Conservation (phyloP, 345 rosid genomes). For the Lepidium didymum region DNA sequence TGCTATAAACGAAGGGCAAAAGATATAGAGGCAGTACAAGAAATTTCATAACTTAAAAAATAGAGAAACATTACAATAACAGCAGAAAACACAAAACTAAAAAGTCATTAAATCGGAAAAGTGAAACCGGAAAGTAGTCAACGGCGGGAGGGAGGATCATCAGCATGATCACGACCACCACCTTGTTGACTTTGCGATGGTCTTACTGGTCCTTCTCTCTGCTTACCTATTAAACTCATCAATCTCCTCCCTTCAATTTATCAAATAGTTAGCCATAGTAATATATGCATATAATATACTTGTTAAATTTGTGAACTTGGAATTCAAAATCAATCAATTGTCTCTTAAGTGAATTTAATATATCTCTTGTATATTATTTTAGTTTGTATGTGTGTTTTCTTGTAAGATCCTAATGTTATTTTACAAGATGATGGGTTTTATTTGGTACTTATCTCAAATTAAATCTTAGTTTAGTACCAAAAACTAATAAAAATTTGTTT, state of each 20-base stretch:
- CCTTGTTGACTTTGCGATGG: background rate
- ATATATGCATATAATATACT: background rate
- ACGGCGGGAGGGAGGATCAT: background rate
- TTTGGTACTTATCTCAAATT: too few species aligned
- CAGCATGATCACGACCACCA: background rate
- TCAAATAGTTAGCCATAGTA: background rate
- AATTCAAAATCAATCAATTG: background rate
- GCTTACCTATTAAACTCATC: background rate
- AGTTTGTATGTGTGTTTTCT: background rate
- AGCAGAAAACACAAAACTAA: background rate
- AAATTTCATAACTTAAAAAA: background rate
- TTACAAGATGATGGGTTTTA: too few species aligned
- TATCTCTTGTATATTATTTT: too few species aligned
- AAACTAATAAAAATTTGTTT: too few species aligned
- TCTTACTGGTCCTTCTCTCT: background rate
- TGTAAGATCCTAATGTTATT: too few species aligned
- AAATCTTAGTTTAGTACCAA: too few species aligned
- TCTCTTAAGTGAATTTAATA: background rate
- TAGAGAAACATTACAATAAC: background rate
- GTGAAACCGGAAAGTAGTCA: background rate
- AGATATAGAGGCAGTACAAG: background rate
- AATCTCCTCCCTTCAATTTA: background rate
- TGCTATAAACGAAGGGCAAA: background rate
- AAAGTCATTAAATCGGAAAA: background rate
- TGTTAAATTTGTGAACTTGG: too few species aligned